These are phyloP conservation scores for Cladosporium sp. DNA, from an alignment of 2,329 filamentous ascomycete genomes.

Conservation along the genomic window DNA sequence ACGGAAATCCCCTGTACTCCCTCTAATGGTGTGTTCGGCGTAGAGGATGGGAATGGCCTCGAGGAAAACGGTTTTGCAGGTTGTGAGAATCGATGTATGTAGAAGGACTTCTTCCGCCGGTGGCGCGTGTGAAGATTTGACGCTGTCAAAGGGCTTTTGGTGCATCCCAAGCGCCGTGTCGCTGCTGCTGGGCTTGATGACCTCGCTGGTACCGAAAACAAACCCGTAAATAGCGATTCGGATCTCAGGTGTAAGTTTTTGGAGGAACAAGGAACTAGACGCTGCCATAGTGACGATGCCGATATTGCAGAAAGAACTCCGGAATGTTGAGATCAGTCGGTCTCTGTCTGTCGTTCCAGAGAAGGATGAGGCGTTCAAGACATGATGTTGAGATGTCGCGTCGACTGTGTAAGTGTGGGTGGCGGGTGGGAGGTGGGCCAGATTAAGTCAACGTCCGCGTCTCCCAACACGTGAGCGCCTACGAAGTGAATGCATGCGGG, in stretches of 20 bases:
- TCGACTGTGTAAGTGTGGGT: too few species aligned
- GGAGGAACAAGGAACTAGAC: background rate
- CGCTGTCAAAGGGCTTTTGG: too few species aligned
- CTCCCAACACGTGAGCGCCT: background rate
- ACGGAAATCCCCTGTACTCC: background rate
- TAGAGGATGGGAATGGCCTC: slow-evolving; percentile 16
- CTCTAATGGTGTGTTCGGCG: slow-evolving; percentile 3
- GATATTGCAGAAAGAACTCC: background rate
- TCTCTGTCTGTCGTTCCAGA: background rate
- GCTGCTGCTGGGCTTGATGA: background rate
- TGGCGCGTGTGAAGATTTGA: background rate
- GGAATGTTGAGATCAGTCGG: too few species aligned
- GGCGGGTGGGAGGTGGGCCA: too few species aligned
- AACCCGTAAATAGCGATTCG: background rate
- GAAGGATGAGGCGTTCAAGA: too few species aligned
- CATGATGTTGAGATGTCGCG: too few species aligned
- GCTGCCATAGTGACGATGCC: background rate
- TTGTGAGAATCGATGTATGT: slow-evolving; percentile 10
- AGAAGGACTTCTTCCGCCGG: background rate
- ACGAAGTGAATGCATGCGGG: background rate
- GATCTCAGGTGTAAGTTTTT: background rate
- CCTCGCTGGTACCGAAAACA: background rate
- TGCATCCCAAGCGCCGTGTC: background rate
- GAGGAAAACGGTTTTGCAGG: slow-evolving; percentile 12
- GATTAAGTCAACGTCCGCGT: too few species aligned